These are phyloP conservation scores for Hermanozyma aechmeae DNA, from an alignment of 805 yeast genomes.

Conservation along the genomic window DNA sequence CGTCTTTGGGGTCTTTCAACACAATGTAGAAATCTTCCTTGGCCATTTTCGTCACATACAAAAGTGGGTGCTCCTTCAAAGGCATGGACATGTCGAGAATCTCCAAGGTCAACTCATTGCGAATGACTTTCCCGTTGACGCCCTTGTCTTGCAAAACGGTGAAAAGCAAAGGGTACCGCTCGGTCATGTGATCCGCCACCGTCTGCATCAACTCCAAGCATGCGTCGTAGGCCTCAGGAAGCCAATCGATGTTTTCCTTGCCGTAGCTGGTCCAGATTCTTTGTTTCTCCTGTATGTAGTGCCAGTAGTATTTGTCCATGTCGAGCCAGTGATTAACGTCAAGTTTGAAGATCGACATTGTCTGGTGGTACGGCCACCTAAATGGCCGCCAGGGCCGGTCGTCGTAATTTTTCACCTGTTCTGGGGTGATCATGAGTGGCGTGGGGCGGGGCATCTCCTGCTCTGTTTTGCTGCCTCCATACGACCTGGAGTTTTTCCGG, in stretches of 20 bases:
- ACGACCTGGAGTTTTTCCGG: conserved; percentile 1
- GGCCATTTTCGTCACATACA: conserved; percentile 57
- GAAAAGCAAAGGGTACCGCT: conserved; percentile 56
- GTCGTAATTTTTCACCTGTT: conserved; percentile 54
- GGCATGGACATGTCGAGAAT: conserved; percentile 51
- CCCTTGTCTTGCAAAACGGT: conserved; percentile 30
- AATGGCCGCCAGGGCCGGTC: conserved; percentile 79
- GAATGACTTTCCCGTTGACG: conserved; percentile 42
- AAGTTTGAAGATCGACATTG: conserved; percentile 66
- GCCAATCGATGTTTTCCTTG: conserved; percentile 52
- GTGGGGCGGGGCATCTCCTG: conserved; percentile 36
- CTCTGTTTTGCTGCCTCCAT: neutral
- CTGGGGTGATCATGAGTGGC: conserved; percentile 57
- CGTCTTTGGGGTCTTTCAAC: conserved; percentile 37
- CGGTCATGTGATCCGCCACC: conserved; percentile 50
- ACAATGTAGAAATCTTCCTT: conserved; percentile 70
- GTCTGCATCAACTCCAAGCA: conserved; percentile 54
- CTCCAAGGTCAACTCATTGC: conserved; percentile 57
- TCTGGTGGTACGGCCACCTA: conserved; percentile 74
- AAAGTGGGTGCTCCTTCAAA: conserved; percentile 53
- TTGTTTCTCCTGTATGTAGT: conserved; percentile 54
- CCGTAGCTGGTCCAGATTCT: conserved; percentile 52
- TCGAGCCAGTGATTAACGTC: conserved; percentile 71
- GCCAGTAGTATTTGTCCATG: conserved; percentile 68
- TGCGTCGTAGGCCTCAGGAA: conserved; percentile 56